Evolutionary conservation across 116 monocot genomes (phyloP), one percentile per base, ranked within the genome.

Genomic region (Papilionanthe hybrid): DNA sequence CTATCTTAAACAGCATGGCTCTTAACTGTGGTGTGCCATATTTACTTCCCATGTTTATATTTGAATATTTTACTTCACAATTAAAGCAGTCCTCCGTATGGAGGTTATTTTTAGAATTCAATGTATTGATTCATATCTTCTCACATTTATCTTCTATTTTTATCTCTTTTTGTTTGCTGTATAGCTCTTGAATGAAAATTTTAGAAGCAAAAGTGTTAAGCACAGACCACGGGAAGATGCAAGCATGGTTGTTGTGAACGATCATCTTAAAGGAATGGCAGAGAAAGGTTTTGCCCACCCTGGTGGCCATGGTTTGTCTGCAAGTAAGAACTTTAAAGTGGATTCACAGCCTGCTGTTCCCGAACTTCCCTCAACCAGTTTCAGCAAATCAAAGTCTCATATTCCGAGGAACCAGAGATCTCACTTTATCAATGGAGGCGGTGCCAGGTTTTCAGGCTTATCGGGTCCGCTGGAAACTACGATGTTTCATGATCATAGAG

Each of bases 161-260:
- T 65, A 1, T 1, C 65, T 23, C 15, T 69, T 37, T 0, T 37
- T 69, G 37, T 32, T 23, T 69, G 69, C 3, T 37, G 69, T 12
- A 15, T 17, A 69, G 69, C 23, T 22, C 12, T 63, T 9, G 23
- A 22, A 37, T 37, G 50, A 55, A 79, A 90, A 89, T 84, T 58
- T 78, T n/a, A 90, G 83, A 69, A 84, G 80, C 69, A 79, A 72
- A 30, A 91, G 81, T 75, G 72, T 75, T 8, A 91, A 84, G 80
- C 82, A 72, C 68, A 82, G 55, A 66, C 77, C 65, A 55, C 77
- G 58, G 73, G 83, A 83, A 47, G 86, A 86, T 69, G 53, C 76
- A 76, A 81, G 48, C 4, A 58, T 84, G 57, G 80, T 78, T 4
- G 84, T 89, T 50, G 57, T 80, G 22, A 80, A 80, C 56, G 83